Evolutionary conservation across 2,329 filamentous ascomycete species (phyloP).

Genomic region (Chaetomium globosum): DNA sequence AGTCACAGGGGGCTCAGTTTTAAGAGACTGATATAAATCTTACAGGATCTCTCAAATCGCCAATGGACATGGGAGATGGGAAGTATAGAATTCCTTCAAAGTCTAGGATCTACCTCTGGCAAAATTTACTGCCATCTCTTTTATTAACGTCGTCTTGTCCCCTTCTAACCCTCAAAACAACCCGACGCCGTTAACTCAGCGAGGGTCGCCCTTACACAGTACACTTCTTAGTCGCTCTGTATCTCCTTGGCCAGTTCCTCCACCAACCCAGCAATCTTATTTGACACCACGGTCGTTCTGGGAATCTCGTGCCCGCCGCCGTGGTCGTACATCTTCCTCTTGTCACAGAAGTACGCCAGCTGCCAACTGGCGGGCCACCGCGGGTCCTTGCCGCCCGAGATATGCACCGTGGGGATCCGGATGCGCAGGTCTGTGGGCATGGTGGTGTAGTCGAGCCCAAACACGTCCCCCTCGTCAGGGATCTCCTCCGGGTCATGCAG

Average conservation of each 20-base stretch:
- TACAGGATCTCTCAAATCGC: no score
- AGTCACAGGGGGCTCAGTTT: no score
- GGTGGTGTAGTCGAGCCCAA: slow-evolving; percentile 42
- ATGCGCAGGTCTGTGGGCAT: slow-evolving; percentile 42
- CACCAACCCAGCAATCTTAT: slow-evolving; percentile 41
- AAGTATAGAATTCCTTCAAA: neutral
- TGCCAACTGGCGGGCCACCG: slow-evolving; percentile 44
- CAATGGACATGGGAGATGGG: no score
- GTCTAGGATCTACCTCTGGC: neutral
- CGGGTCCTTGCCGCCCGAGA: slow-evolving; percentile 45
- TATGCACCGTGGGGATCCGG: slow-evolving; percentile 44
- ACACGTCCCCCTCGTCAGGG: slow-evolving; percentile 40
- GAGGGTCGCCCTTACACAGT: neutral
- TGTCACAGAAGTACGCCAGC: slow-evolving; percentile 43
- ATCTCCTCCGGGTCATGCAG: slow-evolving; percentile 39
- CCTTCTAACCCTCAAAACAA: neutral
- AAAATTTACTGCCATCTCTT: neutral
- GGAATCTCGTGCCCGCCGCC: slow-evolving; percentile 46
- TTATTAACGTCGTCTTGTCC: neutral
- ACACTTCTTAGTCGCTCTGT: neutral
- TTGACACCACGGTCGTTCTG: slow-evolving; percentile 41
- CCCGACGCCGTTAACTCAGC: neutral
- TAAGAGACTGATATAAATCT: no score
- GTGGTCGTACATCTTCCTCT: slow-evolving; percentile 43
- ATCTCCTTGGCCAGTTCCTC: slow-evolving; percentile 33